Conservation (phyloP, 2,329 filamentous ascomycete genomes). For the Penicillium expansum region DNA sequence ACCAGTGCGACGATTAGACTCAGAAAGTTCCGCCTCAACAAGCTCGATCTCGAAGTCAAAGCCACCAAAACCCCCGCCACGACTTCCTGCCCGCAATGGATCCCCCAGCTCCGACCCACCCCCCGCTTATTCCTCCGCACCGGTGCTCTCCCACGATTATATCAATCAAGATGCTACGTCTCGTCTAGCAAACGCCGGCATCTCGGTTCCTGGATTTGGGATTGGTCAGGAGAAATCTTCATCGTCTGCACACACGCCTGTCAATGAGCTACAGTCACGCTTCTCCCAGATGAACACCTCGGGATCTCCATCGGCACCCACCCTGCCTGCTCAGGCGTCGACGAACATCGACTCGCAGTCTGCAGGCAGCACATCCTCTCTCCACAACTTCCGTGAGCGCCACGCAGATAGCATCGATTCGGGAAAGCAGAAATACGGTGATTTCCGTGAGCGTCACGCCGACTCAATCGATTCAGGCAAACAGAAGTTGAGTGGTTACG, state of each 20-base stretch:
- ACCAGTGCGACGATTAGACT: conserved; percentile 53
- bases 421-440: conserved; percentile 35
- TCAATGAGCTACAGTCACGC: conserved; percentile 66
- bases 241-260: conserved; percentile 40
- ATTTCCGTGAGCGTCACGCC: conserved; percentile 68
- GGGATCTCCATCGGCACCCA: conserved; percentile 25
- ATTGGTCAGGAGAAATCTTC: conserved; percentile 53
- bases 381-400: conserved; percentile 58
- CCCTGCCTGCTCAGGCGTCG: conserved; percentile 48
- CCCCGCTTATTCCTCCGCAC: conserved; percentile 48
- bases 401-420: conserved; percentile 59
- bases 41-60: conserved; percentile 40
- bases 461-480: conserved; percentile 65
- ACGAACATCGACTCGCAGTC: conserved; percentile 51
- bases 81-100: conserved; percentile 67
- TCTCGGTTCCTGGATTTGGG: conserved; percentile 74
- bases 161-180: conserved; percentile 61
- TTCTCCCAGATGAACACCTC: conserved; percentile 57
- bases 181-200: conserved; percentile 68
- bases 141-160: conserved; percentile 35
- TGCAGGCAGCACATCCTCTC: conserved; percentile 3
- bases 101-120: conserved; percentile 47
- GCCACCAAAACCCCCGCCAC: conserved; percentile 61
- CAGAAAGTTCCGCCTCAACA: conserved; percentile 29
- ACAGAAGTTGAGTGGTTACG: conserved; percentile 51